Evolutionary conservation across 805 yeast species (phyloP).

Genomic region (Lipomyces chichibuensis): DNA sequence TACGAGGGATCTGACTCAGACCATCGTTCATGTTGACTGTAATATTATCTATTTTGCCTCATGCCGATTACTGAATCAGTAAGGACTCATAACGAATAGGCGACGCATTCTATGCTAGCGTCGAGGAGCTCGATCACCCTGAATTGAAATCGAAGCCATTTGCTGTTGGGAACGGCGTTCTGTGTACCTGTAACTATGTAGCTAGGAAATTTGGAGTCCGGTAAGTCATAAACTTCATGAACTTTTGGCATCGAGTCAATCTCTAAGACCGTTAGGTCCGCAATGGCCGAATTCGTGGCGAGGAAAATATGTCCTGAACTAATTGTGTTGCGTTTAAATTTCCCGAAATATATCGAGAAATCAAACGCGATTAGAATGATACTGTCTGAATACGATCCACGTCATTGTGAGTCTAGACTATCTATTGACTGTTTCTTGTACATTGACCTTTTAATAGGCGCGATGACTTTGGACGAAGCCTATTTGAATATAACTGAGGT

Average conservation of each 20-base stretch:
- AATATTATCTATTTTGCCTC: background rate
- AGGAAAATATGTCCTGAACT: constrained; percentile 66
- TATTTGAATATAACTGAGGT: constrained; percentile 36
- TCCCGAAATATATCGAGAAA: constrained; percentile 65
- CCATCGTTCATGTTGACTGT: constrained; percentile 40
- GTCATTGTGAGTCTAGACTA: constrained; percentile 43
- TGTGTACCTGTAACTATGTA: constrained; percentile 68
- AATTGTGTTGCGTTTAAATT: constrained; percentile 68
- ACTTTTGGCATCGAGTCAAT: background rate
- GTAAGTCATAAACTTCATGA: background rate
- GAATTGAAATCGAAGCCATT: constrained; percentile 63
- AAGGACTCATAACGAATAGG: constrained; percentile 11
- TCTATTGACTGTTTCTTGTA: background rate
- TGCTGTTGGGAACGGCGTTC: constrained; percentile 71
- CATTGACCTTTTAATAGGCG: constrained; percentile 39
- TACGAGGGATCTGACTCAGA: constrained; percentile 33
- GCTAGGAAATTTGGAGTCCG: constrained; percentile 76
- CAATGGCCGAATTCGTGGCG: constrained; percentile 86
- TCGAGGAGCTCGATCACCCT: constrained; percentile 65
- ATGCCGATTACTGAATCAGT: background rate
- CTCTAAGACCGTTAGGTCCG: constrained; percentile 53
- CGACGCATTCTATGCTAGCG: constrained; percentile 93
- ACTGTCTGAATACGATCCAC: constrained; percentile 52
- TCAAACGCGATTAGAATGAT: constrained; percentile 68
- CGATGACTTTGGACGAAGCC: constrained; percentile 65